phyloP scores from a whole-genome alignment of 352 stramenopile species.

The Phytophthora meadii region DNA sequence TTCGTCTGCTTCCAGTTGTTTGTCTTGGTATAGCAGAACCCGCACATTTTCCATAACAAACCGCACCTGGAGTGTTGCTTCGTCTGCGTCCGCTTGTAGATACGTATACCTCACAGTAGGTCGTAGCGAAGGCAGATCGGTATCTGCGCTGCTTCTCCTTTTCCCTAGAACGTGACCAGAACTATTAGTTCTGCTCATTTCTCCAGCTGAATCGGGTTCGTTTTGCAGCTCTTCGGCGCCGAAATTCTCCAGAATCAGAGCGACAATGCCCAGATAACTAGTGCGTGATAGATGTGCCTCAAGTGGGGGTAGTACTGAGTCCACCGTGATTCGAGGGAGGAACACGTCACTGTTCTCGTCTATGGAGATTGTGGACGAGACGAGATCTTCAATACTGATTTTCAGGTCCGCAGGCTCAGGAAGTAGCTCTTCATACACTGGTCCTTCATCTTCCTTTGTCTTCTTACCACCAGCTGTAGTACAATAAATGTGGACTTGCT shows the following conservation, averaged over 20 bases:
- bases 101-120: constrained; percentile 79
- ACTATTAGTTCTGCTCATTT: constrained; percentile 13
- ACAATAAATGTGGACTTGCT: constrained; percentile 63
- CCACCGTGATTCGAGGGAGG: constrained; percentile 73
- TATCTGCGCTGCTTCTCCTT: constrained; percentile 22
- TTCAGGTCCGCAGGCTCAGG: constrained; percentile 52
- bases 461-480: constrained; percentile 25
- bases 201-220: constrained; percentile 1
- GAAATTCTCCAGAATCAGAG: constrained; percentile 76
- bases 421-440: constrained; percentile 48
- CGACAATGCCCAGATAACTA: constrained; percentile 72
- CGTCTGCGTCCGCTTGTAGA: constrained; percentile 68
- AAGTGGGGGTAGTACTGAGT: constrained; percentile 45
- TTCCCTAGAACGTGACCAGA: neutral
- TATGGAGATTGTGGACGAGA: constrained; percentile 53
- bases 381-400: constrained; percentile 76
- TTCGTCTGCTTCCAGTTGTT: constrained; percentile 2
- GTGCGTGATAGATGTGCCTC: constrained; percentile 44
- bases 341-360: constrained; percentile 27
- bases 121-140: constrained; percentile 43
- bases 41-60: constrained; percentile 68
- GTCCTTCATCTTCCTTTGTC: constrained; percentile 6
- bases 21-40: constrained; percentile 55
- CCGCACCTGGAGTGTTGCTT: constrained; percentile 64
- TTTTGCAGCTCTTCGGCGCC: constrained; percentile 65